phyloP scores from a whole-genome alignment of 1,139 yeast genomes.

The Saccharomyces hybrid region DNA sequence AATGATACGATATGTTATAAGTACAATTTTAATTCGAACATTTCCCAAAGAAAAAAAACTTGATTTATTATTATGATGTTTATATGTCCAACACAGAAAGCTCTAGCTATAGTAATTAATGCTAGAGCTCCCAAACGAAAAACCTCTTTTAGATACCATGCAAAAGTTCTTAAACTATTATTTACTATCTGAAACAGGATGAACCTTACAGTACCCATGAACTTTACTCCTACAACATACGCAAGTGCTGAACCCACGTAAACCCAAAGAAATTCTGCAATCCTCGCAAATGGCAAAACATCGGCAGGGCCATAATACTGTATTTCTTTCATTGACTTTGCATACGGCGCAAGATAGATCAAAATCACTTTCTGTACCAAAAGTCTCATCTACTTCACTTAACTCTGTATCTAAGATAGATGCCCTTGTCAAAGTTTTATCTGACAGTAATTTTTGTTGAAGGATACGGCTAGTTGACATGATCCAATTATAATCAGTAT shows the following conservation, averaged over 20 bases:
- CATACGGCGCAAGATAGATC: conserved; percentile 64
- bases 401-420: background rate
- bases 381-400: background rate
- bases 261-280: conserved; percentile 69
- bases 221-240: conserved; percentile 79
- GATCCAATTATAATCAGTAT: background rate
- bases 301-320: conserved; percentile 88
- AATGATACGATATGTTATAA: background rate
- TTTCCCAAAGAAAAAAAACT: background rate
- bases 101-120: background rate
- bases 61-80: background rate
- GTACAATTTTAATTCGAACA: background rate
- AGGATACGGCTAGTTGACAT: background rate
- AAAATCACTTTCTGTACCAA: conserved; percentile 9
- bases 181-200: conserved; percentile 4
- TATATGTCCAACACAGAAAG: background rate
- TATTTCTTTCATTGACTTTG: conserved; percentile 63
- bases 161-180: background rate
- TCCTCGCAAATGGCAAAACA: conserved; percentile 84
- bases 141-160: background rate
- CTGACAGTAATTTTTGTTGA: background rate
- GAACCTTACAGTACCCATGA: conserved; percentile 45
- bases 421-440: background rate
- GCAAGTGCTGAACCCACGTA: conserved; percentile 70
- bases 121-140: background rate